Evolutionary conservation across 805 yeast genomes (phyloP).

Genomic region (Kregervanrija delftensis): DNA sequence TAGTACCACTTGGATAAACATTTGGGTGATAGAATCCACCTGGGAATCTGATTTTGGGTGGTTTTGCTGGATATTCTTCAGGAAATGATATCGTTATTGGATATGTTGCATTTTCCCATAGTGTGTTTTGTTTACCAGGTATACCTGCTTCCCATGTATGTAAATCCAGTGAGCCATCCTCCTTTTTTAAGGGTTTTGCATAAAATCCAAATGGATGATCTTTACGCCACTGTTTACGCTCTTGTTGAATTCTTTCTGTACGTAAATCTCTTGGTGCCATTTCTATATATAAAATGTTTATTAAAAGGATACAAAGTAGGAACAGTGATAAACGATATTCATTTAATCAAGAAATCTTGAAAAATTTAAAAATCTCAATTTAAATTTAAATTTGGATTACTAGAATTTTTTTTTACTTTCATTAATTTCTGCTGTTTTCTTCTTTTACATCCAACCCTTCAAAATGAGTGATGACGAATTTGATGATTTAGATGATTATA

Average conservation of each 20-base stretch:
- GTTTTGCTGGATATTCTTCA: slow-evolving; percentile 92
- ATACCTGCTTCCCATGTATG: slow-evolving; percentile 92
- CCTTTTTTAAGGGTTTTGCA: slow-evolving; percentile 79
- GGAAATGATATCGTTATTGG: slow-evolving; percentile 81
- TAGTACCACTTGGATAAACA: slow-evolving; percentile 95
- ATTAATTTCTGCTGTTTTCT: background rate
- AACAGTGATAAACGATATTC: background rate
- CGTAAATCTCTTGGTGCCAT: slow-evolving; percentile 37
- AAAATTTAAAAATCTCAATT: background rate
- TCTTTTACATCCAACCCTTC: background rate
- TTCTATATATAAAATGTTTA: background rate
- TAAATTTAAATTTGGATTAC: background rate
- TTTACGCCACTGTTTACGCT: slow-evolving; percentile 95
- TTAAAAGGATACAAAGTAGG: background rate
- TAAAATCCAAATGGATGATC: slow-evolving; percentile 97
- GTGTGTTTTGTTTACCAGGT: slow-evolving; percentile 83
- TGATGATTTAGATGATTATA: slow-evolving; percentile 73
- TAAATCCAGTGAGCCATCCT: slow-evolving; percentile 79
- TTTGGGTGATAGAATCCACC: slow-evolving; percentile 93
- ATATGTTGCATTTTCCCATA: slow-evolving; percentile 87
- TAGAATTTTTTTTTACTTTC: background rate
- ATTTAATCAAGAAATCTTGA: background rate
- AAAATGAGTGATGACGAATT: slow-evolving; percentile 49
- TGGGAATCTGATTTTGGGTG: slow-evolving; percentile 90
- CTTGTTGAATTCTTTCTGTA: slow-evolving; percentile 83